Conservation (phyloP, 495 filamentous ascomycete genomes). For the Glarea lozoyensis region DNA sequence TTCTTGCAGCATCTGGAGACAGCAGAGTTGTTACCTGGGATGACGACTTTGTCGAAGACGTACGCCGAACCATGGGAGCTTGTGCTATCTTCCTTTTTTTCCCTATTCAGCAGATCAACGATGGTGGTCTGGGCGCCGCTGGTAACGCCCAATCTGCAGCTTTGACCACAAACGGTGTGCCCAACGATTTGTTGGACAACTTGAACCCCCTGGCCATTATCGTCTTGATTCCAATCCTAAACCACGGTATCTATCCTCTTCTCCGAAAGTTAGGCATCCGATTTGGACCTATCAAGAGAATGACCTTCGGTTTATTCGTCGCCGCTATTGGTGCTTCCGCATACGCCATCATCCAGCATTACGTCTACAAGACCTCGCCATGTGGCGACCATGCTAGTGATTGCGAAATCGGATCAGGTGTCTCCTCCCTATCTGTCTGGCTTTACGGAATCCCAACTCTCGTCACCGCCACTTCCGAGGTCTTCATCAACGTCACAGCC, state of each 20-base stretch:
- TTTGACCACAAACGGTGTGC: conserved; percentile 53
- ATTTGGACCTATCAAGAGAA: conserved; percentile 62
- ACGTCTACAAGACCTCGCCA: conserved; percentile 53
- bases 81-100: conserved; percentile 47
- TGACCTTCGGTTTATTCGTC: conserved; percentile 65
- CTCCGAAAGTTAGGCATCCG: conserved; percentile 52
- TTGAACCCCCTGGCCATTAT: conserved; percentile 66
- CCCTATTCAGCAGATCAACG: conserved; percentile 54
- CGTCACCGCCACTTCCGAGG: conserved; percentile 50
- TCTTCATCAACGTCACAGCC: conserved; percentile 58
- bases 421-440: conserved; percentile 29
- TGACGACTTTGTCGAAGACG: conserved; percentile 43
- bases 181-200: conserved; percentile 67
- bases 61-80: conserved; percentile 40
- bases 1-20: conserved; percentile 38
- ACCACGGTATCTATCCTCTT: conserved; percentile 57
- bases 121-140: conserved; percentile 34
- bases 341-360: conserved; percentile 60
- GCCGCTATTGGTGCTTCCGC: conserved; percentile 51
- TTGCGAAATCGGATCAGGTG: conserved; percentile 34
- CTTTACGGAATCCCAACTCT: conserved; percentile 34
- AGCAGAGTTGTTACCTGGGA: conserved; percentile 30
- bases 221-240: conserved; percentile 62
- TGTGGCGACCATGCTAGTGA: conserved; percentile 35
- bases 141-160: conserved; percentile 47